phyloP scores from a whole-genome alignment of 192 early-diverging fungal genomes.

The Podila horticola region DNA sequence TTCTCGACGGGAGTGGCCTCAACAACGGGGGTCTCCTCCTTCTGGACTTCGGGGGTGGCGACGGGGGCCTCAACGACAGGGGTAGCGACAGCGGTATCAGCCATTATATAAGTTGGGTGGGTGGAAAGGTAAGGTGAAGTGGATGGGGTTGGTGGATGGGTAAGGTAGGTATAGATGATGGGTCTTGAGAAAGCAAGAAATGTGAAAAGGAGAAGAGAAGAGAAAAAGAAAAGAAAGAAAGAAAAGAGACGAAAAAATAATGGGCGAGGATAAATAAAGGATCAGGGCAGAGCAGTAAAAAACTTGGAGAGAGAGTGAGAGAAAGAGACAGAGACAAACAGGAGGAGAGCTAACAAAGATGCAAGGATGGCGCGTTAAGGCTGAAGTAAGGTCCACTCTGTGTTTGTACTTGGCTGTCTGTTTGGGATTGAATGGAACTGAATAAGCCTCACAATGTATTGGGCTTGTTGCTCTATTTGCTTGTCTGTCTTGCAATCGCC shows the following conservation, averaged over 20 bases:
- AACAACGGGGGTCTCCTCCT: not conserved
- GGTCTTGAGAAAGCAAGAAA: not conserved
- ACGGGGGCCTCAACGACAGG: not conserved
- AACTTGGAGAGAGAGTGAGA: slow-evolving; percentile 5
- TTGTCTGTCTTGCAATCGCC: not conserved
- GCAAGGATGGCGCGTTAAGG: not conserved
- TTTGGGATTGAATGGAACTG: not conserved
- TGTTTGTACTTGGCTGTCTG: slow-evolving; percentile 4
- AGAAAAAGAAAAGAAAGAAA: slow-evolving; percentile 1
- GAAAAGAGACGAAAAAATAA: not conserved
- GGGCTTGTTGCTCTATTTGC: not conserved
- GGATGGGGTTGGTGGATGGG: not conserved
- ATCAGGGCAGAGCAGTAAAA: not conserved
- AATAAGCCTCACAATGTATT: not conserved
- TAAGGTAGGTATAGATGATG: no score
- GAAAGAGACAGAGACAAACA: no score
- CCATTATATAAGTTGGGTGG: not conserved
- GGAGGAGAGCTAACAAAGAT: not conserved
- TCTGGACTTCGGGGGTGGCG: not conserved
- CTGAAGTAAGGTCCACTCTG: slow-evolving; percentile 1
- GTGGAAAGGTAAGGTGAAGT: not conserved
- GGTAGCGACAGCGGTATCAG: slow-evolving; percentile 1
- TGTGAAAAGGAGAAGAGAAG: not conserved
- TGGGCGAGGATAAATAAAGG: slow-evolving; percentile 1
- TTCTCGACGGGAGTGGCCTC: no score